Conservation (phyloP, 192 early-diverging fungal species). For the Coemansia javaensis region DNA sequence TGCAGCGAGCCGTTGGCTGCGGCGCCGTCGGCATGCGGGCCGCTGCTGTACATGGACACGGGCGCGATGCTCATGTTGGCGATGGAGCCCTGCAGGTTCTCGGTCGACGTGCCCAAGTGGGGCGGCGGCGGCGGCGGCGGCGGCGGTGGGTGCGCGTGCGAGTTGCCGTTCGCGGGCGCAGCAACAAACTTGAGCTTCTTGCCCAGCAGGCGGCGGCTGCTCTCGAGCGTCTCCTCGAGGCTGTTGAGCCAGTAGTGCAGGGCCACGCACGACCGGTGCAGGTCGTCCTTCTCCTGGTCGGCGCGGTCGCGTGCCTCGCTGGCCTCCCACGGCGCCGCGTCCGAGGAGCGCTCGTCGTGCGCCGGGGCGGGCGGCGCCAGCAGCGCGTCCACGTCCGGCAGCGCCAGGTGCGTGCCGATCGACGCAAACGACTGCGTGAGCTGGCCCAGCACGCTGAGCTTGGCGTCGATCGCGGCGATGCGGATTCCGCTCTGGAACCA, state of each 20-base stretch:
- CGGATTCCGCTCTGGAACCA: conserved; percentile 52
- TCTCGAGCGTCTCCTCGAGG: conserved; percentile 42
- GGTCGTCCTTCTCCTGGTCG: conserved; percentile 28
- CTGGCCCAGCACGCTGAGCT: conserved; percentile 45
- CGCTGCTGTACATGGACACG: too few relatives aligned
- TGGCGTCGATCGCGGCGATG: conserved; percentile 46
- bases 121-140: neutral
- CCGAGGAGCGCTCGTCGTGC: conserved; percentile 15
- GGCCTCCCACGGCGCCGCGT: conserved; percentile 45
- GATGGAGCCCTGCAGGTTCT: conserved; percentile 32
- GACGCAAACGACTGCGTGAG: conserved; percentile 42
- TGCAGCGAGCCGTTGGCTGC: conserved; percentile 31
- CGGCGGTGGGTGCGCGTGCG: neutral
- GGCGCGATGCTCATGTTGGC: conserved; percentile 5
- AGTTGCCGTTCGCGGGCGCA: neutral
- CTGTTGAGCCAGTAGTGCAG: conserved; percentile 50
- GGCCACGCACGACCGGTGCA: conserved; percentile 47
- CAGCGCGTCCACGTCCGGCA: conserved; percentile 30
- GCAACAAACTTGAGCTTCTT: conserved; percentile 50
- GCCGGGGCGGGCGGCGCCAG: conserved; percentile 7
- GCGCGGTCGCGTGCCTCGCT: conserved; percentile 16
- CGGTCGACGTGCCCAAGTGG: conserved; percentile 17
- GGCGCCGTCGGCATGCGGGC: too few relatives aligned
- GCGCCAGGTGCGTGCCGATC: conserved; percentile 21
- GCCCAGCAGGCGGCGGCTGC: conserved; percentile 34